Evolutionary conservation across 345 rosid species (phyloP).

Genomic region (Dovyalis caffra): DNA sequence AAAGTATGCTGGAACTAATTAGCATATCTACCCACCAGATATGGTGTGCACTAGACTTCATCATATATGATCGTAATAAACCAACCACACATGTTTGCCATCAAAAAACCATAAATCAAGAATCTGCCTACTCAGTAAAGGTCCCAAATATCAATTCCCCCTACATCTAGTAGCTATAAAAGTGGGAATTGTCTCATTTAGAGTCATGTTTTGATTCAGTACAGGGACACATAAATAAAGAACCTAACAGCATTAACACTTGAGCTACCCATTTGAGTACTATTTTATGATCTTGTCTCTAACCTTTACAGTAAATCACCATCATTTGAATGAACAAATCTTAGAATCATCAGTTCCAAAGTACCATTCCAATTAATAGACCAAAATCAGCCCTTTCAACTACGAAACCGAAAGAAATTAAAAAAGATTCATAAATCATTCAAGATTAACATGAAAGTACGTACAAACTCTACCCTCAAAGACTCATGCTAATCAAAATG

Average conservation of each 20-base stretch:
- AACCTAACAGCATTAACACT: background rate
- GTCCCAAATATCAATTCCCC: background rate
- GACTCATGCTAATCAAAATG: background rate
- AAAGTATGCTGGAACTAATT: background rate
- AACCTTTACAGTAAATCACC: background rate
- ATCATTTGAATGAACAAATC: background rate
- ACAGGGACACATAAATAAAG: background rate
- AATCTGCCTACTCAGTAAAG: background rate
- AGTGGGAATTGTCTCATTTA: background rate
- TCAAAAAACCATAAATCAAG: background rate
- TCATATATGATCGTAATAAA: background rate
- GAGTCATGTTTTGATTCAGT: background rate
- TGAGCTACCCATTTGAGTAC: background rate
- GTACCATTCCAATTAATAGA: background rate
- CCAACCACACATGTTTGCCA: background rate
- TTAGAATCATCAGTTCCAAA: background rate
- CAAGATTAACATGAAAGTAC: background rate
- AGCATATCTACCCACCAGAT: background rate
- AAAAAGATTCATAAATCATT: background rate
- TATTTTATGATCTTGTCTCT: background rate
- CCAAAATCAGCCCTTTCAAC: background rate
- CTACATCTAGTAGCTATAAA: background rate
- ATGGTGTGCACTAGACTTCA: background rate
- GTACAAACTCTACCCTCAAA: background rate
- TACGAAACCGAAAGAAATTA: background rate